Conservation (phyloP, 1,139 yeast species). For the Protomyces gravidus region DNA sequence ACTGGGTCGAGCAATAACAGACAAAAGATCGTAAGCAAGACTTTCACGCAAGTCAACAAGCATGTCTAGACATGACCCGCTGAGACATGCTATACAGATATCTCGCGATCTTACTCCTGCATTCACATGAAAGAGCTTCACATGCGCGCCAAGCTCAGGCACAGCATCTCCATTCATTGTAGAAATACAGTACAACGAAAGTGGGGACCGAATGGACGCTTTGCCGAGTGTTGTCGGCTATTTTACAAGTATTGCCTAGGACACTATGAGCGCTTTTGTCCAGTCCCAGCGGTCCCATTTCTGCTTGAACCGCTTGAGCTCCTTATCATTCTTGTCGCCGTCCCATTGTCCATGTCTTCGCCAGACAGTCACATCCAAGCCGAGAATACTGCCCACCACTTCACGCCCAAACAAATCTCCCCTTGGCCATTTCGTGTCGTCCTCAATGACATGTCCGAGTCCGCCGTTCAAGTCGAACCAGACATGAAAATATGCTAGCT, state of each 20-base stretch:
- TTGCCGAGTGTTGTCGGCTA: no score
- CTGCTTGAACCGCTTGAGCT: conserved; percentile 34
- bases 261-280: conserved; percentile 35
- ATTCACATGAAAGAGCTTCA: background rate
- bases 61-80: background rate
- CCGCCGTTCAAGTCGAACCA: conserved; percentile 51
- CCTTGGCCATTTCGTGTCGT: conserved; percentile 45
- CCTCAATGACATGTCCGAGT: conserved; percentile 51
- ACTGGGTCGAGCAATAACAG: background rate
- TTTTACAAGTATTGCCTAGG: background rate
- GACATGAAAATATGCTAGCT: conserved; percentile 51
- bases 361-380: conserved; percentile 41
- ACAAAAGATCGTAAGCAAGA: background rate
- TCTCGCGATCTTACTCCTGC: background rate
- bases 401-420: conserved; percentile 48
- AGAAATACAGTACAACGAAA: no score
- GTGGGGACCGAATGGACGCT: no score
- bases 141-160: background rate
- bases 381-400: conserved; percentile 47
- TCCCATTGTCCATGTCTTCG: conserved; percentile 41
- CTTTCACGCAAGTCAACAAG: background rate
- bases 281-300: conserved; percentile 41
- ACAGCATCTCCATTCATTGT: background rate
- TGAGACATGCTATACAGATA: background rate
- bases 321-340: conserved; percentile 35